Evolutionary conservation across 2,329 filamentous ascomycete genomes (phyloP).

Genomic region (Niveomyces coronatus): DNA sequence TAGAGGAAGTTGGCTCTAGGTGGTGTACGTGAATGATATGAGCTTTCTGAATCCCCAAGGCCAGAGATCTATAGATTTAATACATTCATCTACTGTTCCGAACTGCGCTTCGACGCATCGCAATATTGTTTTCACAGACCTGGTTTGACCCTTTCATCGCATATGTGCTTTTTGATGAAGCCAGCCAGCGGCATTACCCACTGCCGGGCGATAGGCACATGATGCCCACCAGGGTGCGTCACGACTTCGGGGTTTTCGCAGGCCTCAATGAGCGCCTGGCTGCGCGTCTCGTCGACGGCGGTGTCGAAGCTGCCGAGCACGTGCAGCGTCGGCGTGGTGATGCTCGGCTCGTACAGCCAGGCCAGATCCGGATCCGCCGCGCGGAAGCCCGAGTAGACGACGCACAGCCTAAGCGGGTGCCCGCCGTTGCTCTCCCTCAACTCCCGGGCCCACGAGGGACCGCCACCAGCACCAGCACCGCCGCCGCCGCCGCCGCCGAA

Average conservation of each 20-base stretch:
- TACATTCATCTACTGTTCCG: conserved; percentile 10
- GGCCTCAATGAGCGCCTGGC: conserved; percentile 53
- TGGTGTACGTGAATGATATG: neutral
- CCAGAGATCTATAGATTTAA: neutral
- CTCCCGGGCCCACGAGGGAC: conserved; percentile 35
- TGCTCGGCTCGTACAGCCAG: conserved; percentile 60
- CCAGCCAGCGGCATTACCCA: conserved; percentile 66
- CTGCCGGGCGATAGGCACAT: conserved; percentile 73
- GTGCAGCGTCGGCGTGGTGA: conserved; percentile 70
- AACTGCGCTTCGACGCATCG: neutral
- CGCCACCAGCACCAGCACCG: too few relatives aligned
- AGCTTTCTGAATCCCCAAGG: neutral
- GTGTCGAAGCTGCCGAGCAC: conserved; percentile 77
- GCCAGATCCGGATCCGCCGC: conserved; percentile 50
- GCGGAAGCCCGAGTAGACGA: conserved; percentile 69
- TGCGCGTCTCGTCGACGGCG: conserved; percentile 72
- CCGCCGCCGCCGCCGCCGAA: too few relatives aligned
- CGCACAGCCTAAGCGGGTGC: conserved; percentile 53
- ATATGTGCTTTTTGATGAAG: conserved; percentile 47
- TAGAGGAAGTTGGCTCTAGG: neutral
- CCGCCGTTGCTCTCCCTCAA: conserved; percentile 40
- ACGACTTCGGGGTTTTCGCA: conserved; percentile 46
- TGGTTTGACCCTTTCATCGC: conserved; percentile 18
- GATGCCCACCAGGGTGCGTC: conserved; percentile 81
- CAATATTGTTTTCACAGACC: conserved; percentile 13